A percentile compares a stretch with the other conserved stretches of the same genome.
Evolutionary conservation across 345 rosid species (phyloP).

Genomic region (Eucalyptus viminalis): DNA sequence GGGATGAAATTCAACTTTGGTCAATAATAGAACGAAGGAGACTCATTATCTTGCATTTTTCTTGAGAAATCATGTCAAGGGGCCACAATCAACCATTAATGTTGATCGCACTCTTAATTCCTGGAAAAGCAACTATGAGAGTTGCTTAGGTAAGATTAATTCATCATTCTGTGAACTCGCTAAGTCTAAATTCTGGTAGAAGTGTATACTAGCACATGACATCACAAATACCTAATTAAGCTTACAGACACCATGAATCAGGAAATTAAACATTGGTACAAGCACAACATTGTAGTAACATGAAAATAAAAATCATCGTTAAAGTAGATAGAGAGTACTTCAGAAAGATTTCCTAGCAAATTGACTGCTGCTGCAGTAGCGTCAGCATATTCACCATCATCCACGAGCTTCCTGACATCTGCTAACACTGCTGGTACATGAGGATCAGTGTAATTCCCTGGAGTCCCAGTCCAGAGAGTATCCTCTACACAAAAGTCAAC

Average conservation of each 20-base stretch:
- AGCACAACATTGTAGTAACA: background rate
- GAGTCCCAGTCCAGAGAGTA: constrained; percentile 81
- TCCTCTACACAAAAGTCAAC: constrained; percentile 38
- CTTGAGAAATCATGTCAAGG: background rate
- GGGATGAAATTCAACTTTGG: background rate
- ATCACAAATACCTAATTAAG: background rate
- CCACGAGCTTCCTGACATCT: constrained; percentile 63
- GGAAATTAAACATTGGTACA: background rate
- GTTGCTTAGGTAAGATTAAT: background rate
- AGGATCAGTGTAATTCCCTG: constrained; percentile 55
- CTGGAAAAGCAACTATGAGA: background rate
- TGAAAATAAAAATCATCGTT: background rate
- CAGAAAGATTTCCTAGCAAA: constrained; percentile 50
- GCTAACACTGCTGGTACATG: constrained; percentile 48
- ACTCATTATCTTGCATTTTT: background rate
- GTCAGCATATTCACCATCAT: constrained; percentile 36
- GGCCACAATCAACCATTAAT: background rate
- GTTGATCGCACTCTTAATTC: background rate
- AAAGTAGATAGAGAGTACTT: constrained; percentile 23
- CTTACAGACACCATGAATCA: background rate
- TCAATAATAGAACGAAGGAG: background rate
- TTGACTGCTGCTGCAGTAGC: constrained; percentile 54
- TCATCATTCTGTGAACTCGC: background rate
- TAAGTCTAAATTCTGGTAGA: background rate
- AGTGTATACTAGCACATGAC: background rate